Evolutionary conservation across 2,329 filamentous ascomycete genomes (phyloP).

Genomic region (Scorias spongiosa): DNA sequence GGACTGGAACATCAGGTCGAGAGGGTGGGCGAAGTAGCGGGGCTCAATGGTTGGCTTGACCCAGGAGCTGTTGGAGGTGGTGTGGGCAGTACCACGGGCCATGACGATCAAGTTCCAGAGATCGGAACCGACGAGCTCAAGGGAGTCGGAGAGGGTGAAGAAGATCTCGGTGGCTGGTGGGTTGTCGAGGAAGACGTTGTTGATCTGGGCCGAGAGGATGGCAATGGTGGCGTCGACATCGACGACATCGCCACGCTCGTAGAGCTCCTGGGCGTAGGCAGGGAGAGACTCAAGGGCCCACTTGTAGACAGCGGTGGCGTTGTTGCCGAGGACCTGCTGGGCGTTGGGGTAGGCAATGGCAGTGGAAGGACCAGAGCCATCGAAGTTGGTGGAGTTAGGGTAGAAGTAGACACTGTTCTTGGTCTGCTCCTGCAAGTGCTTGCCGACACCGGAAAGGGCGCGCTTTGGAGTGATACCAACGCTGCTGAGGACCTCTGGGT

Average conservation of each 20-base stretch:
- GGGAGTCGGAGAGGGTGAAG: conserved; percentile 19
- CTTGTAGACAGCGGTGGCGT: conserved; percentile 11
- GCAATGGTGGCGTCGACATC: conserved; percentile 8
- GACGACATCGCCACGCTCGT: conserved; percentile 8
- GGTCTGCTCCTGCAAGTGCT: background rate
- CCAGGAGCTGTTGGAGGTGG: conserved; percentile 11
- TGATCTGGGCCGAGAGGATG: conserved; percentile 11
- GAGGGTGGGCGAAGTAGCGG: conserved; percentile 26
- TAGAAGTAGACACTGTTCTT: conserved; percentile 7
- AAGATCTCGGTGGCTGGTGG: conserved; percentile 21
- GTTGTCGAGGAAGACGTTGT: conserved; percentile 12
- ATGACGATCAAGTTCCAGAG: conserved; percentile 21
- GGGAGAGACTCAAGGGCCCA: conserved; percentile 15
- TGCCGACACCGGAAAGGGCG: background rate
- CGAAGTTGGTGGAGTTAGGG: conserved; percentile 9
- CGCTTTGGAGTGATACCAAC: background rate
- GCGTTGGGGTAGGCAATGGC: conserved; percentile 23
- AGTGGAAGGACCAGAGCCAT: conserved; percentile 24
- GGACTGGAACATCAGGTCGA: conserved; percentile 22
- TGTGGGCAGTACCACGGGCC: conserved; percentile 13
- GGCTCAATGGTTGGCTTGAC: conserved; percentile 26
- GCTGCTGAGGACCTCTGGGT: conserved; percentile 22
- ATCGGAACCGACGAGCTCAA: conserved; percentile 20
- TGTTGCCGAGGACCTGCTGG: conserved; percentile 22
- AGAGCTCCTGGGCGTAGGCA: conserved; percentile 14